phyloP scores from a whole-genome alignment of 83 land plant genomes.

The Picea mariana region DNA sequence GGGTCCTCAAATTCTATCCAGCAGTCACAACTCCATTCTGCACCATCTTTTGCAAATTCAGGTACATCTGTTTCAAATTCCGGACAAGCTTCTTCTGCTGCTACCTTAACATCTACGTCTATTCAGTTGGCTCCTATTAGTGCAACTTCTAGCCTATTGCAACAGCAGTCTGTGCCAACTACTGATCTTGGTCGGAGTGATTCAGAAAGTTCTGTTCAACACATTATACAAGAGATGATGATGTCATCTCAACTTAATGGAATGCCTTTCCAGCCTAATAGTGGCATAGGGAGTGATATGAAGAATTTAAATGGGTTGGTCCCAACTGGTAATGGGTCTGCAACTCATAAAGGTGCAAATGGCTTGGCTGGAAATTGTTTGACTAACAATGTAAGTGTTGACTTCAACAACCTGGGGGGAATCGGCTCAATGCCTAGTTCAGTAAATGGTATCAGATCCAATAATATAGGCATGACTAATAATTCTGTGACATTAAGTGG shows the following conservation, averaged over 20 bases:
- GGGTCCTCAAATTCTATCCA: slow-evolving; percentile 45
- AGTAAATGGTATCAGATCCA: slow-evolving; percentile 25
- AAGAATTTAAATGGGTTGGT: slow-evolving; percentile 49
- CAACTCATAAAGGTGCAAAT: slow-evolving; percentile 32
- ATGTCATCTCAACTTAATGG: slow-evolving; percentile 57
- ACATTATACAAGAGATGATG: slow-evolving; percentile 62
- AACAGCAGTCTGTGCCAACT: slow-evolving; percentile 34
- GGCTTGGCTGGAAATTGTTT: slow-evolving; percentile 46
- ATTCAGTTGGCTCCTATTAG: slow-evolving; percentile 27
- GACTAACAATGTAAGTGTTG: slow-evolving; percentile 27
- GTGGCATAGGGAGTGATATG: slow-evolving; percentile 43
- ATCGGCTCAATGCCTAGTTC: slow-evolving; percentile 33
- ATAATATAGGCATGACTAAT: slow-evolving; percentile 46
- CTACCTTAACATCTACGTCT: slow-evolving; percentile 24
- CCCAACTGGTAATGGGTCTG: slow-evolving; percentile 20
- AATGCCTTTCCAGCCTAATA: slow-evolving; percentile 10
- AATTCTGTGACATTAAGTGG: slow-evolving; percentile 57
- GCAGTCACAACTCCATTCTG: slow-evolving; percentile 37
- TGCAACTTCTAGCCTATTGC: slow-evolving; percentile 42
- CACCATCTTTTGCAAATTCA: slow-evolving; percentile 57
- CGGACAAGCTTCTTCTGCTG: slow-evolving; percentile 25
- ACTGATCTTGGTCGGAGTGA: slow-evolving; percentile 46
- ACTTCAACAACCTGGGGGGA: slow-evolving; percentile 44
- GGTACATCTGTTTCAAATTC: slow-evolving; percentile 48
- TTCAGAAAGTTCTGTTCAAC: slow-evolving; percentile 53